Conservation (phyloP, 1,284 basidiomycete genomes). For the Ganoderma leucocontextum region DNA sequence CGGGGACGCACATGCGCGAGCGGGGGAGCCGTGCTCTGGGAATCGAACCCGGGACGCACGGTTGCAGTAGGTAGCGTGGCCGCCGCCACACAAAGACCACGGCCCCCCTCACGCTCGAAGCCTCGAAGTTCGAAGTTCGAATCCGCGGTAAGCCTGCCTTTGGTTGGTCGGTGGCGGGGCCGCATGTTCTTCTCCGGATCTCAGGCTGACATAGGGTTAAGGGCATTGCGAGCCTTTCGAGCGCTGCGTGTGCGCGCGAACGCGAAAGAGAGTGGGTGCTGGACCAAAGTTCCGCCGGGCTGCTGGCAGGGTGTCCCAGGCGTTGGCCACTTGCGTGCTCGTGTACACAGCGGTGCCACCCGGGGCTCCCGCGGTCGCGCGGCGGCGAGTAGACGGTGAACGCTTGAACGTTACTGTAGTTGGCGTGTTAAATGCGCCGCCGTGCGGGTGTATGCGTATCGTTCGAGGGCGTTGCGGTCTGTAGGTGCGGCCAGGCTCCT, state of each 20-base stretch:
- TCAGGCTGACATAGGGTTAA: slow-evolving; percentile 5
- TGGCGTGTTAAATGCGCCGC: slow-evolving; percentile 1
- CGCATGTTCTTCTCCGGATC: not conserved
- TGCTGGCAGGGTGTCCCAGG: slow-evolving; percentile 2
- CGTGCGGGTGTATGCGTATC: not conserved
- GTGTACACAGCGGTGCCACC: slow-evolving; percentile 4
- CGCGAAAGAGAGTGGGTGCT: not conserved
- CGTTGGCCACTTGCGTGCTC: not conserved
- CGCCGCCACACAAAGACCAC: not conserved
- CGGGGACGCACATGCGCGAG: slow-evolving; percentile 5
- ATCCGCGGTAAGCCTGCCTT: not conserved
- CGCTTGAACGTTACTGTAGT: not conserved
- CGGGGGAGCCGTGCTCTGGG: slow-evolving; percentile 1
- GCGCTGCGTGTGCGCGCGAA: too few species aligned
- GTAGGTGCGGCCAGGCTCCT: slow-evolving; percentile 1
- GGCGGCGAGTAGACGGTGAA: not conserved
- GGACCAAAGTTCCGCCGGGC: not conserved
- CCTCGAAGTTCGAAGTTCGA: not conserved
- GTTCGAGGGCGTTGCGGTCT: not conserved
- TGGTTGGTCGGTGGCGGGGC: slow-evolving; percentile 2
- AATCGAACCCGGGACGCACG: not conserved
- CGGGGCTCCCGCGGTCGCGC: slow-evolving; percentile 16
- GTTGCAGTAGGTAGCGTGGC: slow-evolving; percentile 9
- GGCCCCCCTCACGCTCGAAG: not conserved
- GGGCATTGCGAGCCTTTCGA: slow-evolving; percentile 1